Evolutionary conservation across 176 grass and related monocot species (phyloP), one percentile per base, ranked within the genome.

Genomic region (Panicum miliaceum): DNA sequence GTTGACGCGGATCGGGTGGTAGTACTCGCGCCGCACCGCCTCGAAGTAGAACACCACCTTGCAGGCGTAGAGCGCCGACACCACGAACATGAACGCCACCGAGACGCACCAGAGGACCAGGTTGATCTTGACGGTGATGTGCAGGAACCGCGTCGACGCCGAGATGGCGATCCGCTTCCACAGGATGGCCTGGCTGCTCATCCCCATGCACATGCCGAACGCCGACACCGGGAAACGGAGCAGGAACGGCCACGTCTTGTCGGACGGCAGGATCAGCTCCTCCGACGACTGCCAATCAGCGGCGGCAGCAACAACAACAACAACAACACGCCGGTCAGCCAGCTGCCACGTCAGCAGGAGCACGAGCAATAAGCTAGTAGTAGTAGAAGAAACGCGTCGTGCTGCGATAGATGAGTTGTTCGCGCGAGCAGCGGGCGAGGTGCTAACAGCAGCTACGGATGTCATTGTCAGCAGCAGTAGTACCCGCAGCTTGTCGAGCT

Each of bases 171-270:
- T 54, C 5, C 78, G 84, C 92, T 95, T 98, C 90, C 91, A 98
- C 63, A 98, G 69, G 23, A 95, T 95, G 16, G 96, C 93, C 90
- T 94, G 91, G 89, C 96, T 98, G 85, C 93, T 94, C 78, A 94
- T 76, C 65, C 91, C 96, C 43, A 98, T 81, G 81, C 93, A 95
- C 76, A 98, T 95, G 38, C 93, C 93, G 69, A 98, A 98, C 3
- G 93, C 86, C 2, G 93, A 90, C 71, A 98, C 79, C 57, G 93
- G 96, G 80, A 98, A 98, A 12, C 96, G 91, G 0, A 98, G 93
- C n/a, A 98, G 91, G 64, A 98, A 98, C 83, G 93, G 96, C 96
- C 96, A 98, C 64, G 89, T 94, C 83, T 94, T 90, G 83, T 98
- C 87, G 23, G 90, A 85, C 56, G 91, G 91, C 73, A 98, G 84